phyloP scores from a whole-genome alignment of 2,329 filamentous ascomycete species.

The Aspergillus pseudotamarii region DNA sequence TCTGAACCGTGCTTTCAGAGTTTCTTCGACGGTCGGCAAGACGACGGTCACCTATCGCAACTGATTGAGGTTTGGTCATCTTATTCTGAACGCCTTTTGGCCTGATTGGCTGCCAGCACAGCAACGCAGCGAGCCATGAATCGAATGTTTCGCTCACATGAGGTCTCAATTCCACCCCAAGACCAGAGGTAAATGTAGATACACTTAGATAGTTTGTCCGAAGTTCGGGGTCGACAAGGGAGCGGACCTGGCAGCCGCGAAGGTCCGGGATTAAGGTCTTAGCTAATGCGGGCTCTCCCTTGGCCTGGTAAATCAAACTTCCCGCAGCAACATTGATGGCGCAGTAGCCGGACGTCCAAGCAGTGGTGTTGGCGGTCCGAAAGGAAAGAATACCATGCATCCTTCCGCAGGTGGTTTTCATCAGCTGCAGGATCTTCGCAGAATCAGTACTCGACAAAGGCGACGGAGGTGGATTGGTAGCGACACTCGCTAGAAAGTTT shows the following conservation, averaged over 20 bases:
- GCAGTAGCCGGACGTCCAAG: slow-evolving; percentile 55
- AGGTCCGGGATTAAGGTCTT: slow-evolving; percentile 54
- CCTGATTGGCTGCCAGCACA: slow-evolving; percentile 55
- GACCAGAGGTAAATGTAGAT: slow-evolving; percentile 50
- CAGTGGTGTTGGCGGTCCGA: slow-evolving; percentile 43
- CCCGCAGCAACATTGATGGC: slow-evolving; percentile 55
- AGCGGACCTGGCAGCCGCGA: slow-evolving; percentile 52
- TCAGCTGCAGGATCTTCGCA: slow-evolving; percentile 52
- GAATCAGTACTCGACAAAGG: slow-evolving; percentile 49
- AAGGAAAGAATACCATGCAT: slow-evolving; percentile 58
- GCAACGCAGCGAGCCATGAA: slow-evolving; percentile 54
- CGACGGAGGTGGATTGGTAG: slow-evolving; percentile 31
- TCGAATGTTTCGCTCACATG: slow-evolving; percentile 56
- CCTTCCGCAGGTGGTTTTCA: slow-evolving; percentile 55
- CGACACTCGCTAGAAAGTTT: slow-evolving; percentile 27
- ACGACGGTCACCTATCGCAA: slow-evolving; percentile 47
- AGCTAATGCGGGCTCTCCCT: slow-evolving; percentile 51
- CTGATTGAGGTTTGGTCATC: slow-evolving; percentile 52
- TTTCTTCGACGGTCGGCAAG: slow-evolving; percentile 47
- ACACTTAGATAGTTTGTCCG: slow-evolving; percentile 53
- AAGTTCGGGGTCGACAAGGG: slow-evolving; percentile 50
- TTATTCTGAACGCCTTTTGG: slow-evolving; percentile 54
- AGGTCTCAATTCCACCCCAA: slow-evolving; percentile 51
- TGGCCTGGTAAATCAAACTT: slow-evolving; percentile 54
- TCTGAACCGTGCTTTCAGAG: slow-evolving; percentile 56